Conservation (phyloP, 148 eudicot species). For the Rhododendron vialii region DNA sequence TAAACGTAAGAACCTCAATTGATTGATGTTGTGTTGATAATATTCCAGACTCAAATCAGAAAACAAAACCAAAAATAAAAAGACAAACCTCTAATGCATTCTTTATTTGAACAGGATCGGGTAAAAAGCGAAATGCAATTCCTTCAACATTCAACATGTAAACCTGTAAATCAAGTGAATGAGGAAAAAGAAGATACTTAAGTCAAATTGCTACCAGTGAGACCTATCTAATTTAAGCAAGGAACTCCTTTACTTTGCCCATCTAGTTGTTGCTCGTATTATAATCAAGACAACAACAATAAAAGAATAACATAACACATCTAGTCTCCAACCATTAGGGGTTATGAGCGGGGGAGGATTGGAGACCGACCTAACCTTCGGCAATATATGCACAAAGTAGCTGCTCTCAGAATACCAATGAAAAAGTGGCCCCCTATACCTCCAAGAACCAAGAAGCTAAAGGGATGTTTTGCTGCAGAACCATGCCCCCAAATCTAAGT, state of each 20-base stretch:
- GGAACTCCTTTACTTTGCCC: not conserved
- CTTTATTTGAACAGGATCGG: conserved; percentile 93
- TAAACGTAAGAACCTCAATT: not conserved
- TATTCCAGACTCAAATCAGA: not conserved
- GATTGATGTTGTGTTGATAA: not conserved
- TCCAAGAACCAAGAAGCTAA: not conserved
- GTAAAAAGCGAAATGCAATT: conserved; percentile 93
- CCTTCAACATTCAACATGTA: conserved; percentile 93
- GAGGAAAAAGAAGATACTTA: not conserved
- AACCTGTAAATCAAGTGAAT: conserved; percentile 40
- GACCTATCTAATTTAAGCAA: not conserved
- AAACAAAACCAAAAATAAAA: not conserved
- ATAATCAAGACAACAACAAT: not conserved
- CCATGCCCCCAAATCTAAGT: not conserved
- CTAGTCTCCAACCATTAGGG: not conserved
- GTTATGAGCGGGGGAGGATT: not conserved
- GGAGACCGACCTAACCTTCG: not conserved
- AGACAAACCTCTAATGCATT: conserved; percentile 80
- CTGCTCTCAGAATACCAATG: too few species aligned
- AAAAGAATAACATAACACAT: not conserved
- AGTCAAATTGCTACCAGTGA: not conserved
- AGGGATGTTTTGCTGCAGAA: not conserved
- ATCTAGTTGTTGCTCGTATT: not conserved
- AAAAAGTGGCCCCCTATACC: not conserved
- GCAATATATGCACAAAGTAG: not conserved